Evolutionary conservation across 2,329 filamentous ascomycete genomes (phyloP).

Genomic region (Colletotrichum tamarilloi): DNA sequence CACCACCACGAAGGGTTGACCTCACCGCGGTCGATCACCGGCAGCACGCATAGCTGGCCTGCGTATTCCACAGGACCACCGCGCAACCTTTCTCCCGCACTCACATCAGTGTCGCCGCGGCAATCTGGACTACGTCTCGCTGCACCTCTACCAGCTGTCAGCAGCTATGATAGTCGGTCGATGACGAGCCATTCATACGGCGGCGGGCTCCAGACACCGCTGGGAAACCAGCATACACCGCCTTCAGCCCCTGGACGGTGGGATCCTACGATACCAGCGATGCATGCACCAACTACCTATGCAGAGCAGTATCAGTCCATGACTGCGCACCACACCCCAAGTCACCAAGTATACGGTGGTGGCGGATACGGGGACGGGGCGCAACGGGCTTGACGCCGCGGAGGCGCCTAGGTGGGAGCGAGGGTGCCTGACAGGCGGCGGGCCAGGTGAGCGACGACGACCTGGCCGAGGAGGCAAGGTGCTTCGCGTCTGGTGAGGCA

Average conservation of each 20-base stretch:
- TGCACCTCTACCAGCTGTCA: slow-evolving; percentile 50
- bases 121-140: slow-evolving; percentile 33
- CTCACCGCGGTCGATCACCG: slow-evolving; percentile 64
- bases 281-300: slow-evolving; percentile 47
- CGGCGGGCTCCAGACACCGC: slow-evolving; percentile 52
- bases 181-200: slow-evolving; percentile 49
- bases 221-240: slow-evolving; percentile 41
- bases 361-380: slow-evolving; percentile 55
- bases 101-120: slow-evolving; percentile 51
- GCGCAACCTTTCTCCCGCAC: slow-evolving; percentile 57
- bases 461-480: slow-evolving; percentile 10
- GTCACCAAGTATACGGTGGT: slow-evolving; percentile 55
- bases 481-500: slow-evolving; percentile 23
- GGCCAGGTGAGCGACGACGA: slow-evolving; percentile 1
- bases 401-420: slow-evolving; percentile 15
- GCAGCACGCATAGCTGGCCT: slow-evolving; percentile 60
- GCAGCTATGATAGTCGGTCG: slow-evolving; percentile 51
- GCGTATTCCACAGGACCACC: slow-evolving; percentile 52
- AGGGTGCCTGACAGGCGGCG: slow-evolving; percentile 1
- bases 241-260: slow-evolving; percentile 43
- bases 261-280: slow-evolving; percentile 47
- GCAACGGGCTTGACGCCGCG: slow-evolving; percentile 51
- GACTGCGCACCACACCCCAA: slow-evolving; percentile 46
- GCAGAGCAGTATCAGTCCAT: slow-evolving; percentile 52
- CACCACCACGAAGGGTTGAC: slow-evolving; percentile 61